Percentiles rank a stretch among this genome's conserved stretches.
Evolutionary conservation across 345 rosid genomes (phyloP).

Genomic region (sweet orange (Citrus sinensis)): DVS_A1.0 CM039166.1:19080001-19080500

Average conservation of each 20-base stretch:
- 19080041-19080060: not conserved
- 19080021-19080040: not conserved
- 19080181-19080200: not conserved
- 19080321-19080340: constrained; percentile 50
- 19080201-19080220: not conserved
- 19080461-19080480: constrained; percentile 48
- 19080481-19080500: constrained; percentile 10
- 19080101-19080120: not conserved
- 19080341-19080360: constrained; percentile 51
- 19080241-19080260: not conserved
- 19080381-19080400: constrained; percentile 32
- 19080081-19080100: not conserved
- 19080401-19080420: constrained; percentile 61
- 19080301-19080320: constrained; percentile 18
- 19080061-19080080: not conserved
- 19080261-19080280: not conserved
- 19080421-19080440: constrained; percentile 54
- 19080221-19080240: not conserved
- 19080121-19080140: not conserved
- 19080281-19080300: not conserved
- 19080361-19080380: constrained; percentile 52
- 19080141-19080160: not conserved
- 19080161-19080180: not conserved
- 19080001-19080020: not conserved
- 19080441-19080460: constrained; percentile 52